These are phyloP conservation scores for Handroanthus guayacan DNA, from an alignment of 257 asterid genomes.

Conservation along the genomic window DNA sequence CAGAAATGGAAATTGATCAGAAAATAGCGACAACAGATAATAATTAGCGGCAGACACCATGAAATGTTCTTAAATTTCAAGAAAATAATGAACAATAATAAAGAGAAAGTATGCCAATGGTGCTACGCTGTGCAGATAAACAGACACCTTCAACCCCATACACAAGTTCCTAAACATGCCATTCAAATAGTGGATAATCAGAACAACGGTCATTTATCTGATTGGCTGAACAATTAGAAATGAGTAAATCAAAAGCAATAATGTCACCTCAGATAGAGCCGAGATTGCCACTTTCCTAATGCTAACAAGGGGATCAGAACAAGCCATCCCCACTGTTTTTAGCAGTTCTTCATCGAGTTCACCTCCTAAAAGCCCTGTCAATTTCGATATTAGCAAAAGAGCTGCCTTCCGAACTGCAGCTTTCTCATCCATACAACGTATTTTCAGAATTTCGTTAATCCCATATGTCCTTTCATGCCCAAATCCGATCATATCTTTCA, in stretches of 20 bases:
- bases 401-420: conserved; percentile 98
- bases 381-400: conserved; percentile 78
- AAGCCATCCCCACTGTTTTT: conserved; percentile 83
- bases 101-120: conserved; percentile 21
- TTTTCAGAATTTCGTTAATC: conserved; percentile 60
- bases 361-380: conserved; percentile 63
- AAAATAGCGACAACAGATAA: not conserved
- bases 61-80: conserved; percentile 19
- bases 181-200: conserved; percentile 9
- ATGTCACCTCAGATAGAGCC: conserved; percentile 91
- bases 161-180: not conserved
- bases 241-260: conserved; percentile 14
- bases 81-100: not conserved
- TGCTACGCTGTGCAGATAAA: not conserved
- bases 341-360: conserved; percentile 75
- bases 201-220: conserved; percentile 8
- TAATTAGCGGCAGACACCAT: conserved; percentile 25
- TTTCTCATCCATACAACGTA: conserved; percentile 85
- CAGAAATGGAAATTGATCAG: conserved; percentile 5
- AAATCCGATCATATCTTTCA: conserved; percentile 71
- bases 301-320: conserved; percentile 97
- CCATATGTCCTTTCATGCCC: conserved; percentile 49
- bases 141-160: conserved; percentile 3
- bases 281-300: conserved; percentile 86
- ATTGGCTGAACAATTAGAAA: not conserved